Evolutionary conservation across 805 yeast species (phyloP), one percentile per base, ranked within the genome.

Genomic region (Ogataea ramenticola): DNA sequence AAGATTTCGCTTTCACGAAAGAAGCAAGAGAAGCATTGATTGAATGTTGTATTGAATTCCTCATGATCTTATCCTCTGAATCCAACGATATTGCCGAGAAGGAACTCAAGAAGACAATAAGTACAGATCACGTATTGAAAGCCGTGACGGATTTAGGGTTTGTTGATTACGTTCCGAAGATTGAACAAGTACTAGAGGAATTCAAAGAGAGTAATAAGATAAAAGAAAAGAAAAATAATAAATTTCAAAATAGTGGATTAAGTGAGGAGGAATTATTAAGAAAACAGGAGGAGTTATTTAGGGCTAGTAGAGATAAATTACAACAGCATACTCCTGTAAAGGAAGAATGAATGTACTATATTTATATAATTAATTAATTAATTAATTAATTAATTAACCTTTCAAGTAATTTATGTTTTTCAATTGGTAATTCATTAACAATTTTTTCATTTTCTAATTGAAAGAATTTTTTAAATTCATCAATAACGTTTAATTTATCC

Each of bases 31-130:
- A 91, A 57, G 93, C 96, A 37, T 77, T 93, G 38, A 91, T 95
- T 37, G 97, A 93, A 60, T 91, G 96, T 62, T 89, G 97, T 55
- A 88, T 93, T 44, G 96, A 89, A 65, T 91, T 93, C 61, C 83
- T 93, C 47, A 91, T 93, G 95, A 87, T 91, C 46, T 69, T 91
- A 36, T 85, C 96, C 11, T 87, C 96, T 3, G 96, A 89, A 65
- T 83, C 91, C 44, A 90, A 91, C 56, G 98, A 93, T 49, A 89
- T 93, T 51, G 98, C 98, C 1, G 98, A 93, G 55, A 85, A 84
- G 55, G 99, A 93, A 60, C 80, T 95, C 43, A 93, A 93, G 64
- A 93, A 93, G 65, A 93, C 99, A 2, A 93, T 93, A 37, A 95
- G 96, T 0, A 84, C 96, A 2, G 99, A 93, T 61, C 99, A 93